Base-by-base conservation (phyloP, 2,329 filamentous ascomycete species). In the Tolypocladium paradoxum region DNA sequence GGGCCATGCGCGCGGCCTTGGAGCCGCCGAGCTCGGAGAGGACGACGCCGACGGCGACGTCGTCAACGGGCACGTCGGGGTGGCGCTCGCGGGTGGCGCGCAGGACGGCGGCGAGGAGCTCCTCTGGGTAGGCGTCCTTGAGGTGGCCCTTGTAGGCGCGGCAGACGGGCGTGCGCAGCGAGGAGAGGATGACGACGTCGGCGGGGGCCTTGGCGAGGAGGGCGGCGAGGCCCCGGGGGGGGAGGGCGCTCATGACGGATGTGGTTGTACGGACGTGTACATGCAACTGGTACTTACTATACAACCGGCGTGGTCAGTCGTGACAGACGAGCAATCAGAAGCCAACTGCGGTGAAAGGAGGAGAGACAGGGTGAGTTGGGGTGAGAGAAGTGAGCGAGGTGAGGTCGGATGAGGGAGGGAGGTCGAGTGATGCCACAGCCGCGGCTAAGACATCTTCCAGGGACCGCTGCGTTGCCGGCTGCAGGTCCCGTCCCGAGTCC, bases 1-100 rank as follows among this genome's bases (percentile, higher is more conserved):
- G 81, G 46, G 90, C 90, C 88, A 95, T 95, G 58, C 91, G 87
- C 1, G 87, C 90, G 0, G 90, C 90, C 75, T 96, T 96, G 61
- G 82, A 85, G 54, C 91, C 91, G 59, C 91, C 91, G 16, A 96
- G 85, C 69, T 96, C 90, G 31, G 89, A 90, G 52, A 96, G 83
- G 5, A 96, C 91, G 35, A 90, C 90, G 60, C 91, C 92, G 53
- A 96, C 84, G 57, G 84, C 85, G 4, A 96, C 82, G 65, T 96
- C 92, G 61, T 95, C 77, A 29, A 66, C 57, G 58, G 92, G 83
- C 48, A 78, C 71, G 3, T 79, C 71, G 0, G 87, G 82, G 61
- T 88, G 80, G 56, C 93, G 81, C 60, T 81, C 78, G 7, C 67
- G 61, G 5, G 64, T 68, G 12, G 63, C 65, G 29, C 54, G 67